These are phyloP conservation scores for Buddleja alternifolia DNA, from an alignment of 257 asterid genomes.

Conservation along the genomic window DNA sequence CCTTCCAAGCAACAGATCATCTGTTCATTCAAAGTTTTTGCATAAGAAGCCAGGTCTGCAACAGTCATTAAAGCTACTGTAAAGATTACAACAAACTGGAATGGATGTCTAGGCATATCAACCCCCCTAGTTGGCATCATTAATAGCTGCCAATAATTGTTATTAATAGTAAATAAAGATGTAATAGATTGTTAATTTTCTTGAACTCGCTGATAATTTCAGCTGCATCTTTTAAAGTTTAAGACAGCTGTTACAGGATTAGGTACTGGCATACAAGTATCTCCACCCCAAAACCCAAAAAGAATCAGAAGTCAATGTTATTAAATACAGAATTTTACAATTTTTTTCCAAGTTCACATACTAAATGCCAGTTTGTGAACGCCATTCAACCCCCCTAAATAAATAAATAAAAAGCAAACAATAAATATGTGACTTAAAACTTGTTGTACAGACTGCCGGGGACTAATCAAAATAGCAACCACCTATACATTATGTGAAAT, in stretches of 20 bases:
- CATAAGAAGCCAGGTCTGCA: constrained; percentile 24
- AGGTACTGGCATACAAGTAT: background rate
- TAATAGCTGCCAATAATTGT: constrained; percentile 5
- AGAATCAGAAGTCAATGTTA: background rate
- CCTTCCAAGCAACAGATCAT: constrained; percentile 90
- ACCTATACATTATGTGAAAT: constrained; percentile 1
- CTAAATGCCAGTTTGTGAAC: background rate
- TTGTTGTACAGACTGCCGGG: background rate
- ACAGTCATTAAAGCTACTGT: constrained; percentile 6
- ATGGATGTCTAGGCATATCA: background rate
- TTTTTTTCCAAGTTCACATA: background rate
- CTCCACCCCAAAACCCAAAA: background rate
- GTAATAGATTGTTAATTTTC: background rate
- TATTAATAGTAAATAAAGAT: background rate
- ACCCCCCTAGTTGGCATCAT: background rate
- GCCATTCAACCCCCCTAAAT: background rate
- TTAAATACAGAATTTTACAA: background rate
- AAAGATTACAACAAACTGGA: constrained; percentile 14
- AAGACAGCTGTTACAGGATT: background rate
- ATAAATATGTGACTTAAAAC: background rate
- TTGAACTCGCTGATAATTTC: background rate
- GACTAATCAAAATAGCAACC: constrained; percentile 12
- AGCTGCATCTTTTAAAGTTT: background rate
- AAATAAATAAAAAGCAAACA: background rate
- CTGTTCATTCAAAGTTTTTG: constrained; percentile 46